Percentiles rank a stretch among this genome's conserved stretches.
phyloP scores from a whole-genome alignment of 2,329 filamentous ascomycete genomes.

The Diaporthe sp. region DNA sequence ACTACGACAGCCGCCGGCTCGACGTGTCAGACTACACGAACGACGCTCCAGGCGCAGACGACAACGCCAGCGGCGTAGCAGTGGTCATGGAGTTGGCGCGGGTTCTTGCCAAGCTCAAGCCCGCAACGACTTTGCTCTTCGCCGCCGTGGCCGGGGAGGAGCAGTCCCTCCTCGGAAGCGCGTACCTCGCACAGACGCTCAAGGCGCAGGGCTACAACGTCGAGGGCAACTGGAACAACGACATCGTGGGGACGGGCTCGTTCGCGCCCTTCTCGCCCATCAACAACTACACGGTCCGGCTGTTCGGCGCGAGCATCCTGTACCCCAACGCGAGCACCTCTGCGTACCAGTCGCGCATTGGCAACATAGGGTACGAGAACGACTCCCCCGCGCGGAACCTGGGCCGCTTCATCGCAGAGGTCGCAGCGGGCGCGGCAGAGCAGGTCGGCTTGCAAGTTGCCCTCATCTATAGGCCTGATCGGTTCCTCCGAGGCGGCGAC shows the following conservation, averaged over 20 bases:
- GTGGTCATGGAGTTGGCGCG: slow-evolving; percentile 66
- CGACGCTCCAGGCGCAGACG: slow-evolving; percentile 67
- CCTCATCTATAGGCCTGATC: slow-evolving; percentile 65
- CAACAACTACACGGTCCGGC: slow-evolving; percentile 57
- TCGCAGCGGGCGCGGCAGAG: slow-evolving; percentile 55
- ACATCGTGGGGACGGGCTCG: slow-evolving; percentile 64
- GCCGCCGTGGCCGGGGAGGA: slow-evolving; percentile 68
- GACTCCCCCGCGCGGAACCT: slow-evolving; percentile 61
- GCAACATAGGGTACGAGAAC: slow-evolving; percentile 55
- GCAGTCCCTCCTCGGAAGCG: slow-evolving; percentile 63
- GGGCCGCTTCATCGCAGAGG: slow-evolving; percentile 64
- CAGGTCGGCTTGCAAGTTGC: slow-evolving; percentile 65
- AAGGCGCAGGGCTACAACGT: slow-evolving; percentile 63
- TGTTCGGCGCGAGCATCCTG: slow-evolving; percentile 49
- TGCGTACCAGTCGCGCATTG: slow-evolving; percentile 32
- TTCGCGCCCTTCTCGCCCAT: slow-evolving; percentile 49
- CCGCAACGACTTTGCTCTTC: slow-evolving; percentile 64
- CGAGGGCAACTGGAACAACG: slow-evolving; percentile 67
- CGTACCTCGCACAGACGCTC: slow-evolving; percentile 62
- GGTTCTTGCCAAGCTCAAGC: slow-evolving; percentile 57
- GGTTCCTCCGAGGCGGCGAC: slow-evolving; percentile 67
- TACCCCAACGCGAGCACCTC: slow-evolving; percentile 31
- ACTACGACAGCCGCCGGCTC: slow-evolving; percentile 64
- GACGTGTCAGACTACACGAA: slow-evolving; percentile 61
- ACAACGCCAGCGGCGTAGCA: slow-evolving; percentile 59